These are phyloP conservation scores for Maudiozyma humilis DNA, from an alignment of 1,139 yeast species.

Conservation along the genomic window DNA sequence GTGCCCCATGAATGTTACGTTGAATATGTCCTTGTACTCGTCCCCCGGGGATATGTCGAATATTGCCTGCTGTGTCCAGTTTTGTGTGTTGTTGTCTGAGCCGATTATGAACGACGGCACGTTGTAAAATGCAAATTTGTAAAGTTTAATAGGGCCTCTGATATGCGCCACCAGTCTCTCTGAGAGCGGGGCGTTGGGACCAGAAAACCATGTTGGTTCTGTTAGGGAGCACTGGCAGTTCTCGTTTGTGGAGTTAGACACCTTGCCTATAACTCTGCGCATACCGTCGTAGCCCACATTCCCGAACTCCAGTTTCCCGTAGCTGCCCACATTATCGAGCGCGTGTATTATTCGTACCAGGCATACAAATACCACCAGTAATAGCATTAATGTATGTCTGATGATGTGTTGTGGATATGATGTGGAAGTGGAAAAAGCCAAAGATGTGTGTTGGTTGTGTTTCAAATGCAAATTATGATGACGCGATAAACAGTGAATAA, in stretches of 20 bases:
- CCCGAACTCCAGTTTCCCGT: conserved; percentile 38
- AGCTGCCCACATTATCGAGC: not conserved
- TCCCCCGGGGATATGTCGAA: conserved; percentile 32
- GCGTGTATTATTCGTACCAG: not conserved
- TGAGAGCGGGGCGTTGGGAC: conserved; percentile 58
- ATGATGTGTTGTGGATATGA: no score
- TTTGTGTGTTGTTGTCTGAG: conserved; percentile 20
- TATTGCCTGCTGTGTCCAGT: conserved; percentile 38
- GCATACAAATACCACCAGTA: not conserved
- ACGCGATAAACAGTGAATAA: no score
- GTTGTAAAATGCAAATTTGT: conserved; percentile 55
- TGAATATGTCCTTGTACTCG: conserved; percentile 30
- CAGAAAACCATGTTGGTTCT: conserved; percentile 39
- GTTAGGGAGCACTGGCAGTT: conserved; percentile 43
- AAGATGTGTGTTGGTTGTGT: no score
- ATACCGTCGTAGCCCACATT: conserved; percentile 60
- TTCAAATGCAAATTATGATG: no score
- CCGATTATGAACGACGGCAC: conserved; percentile 28
- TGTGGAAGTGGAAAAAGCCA: no score
- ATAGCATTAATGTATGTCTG: not conserved
- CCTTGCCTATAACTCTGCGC: conserved; percentile 47
- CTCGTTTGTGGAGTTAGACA: conserved; percentile 38
- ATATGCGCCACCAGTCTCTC: conserved; percentile 64
- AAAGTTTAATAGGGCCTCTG: conserved; percentile 60
- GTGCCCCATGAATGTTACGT: conserved; percentile 55